Evolutionary conservation across 2,329 filamentous ascomycete species (phyloP), one percentile per base, ranked within the genome.

Genomic region (Diaporthe batatas): DNA sequence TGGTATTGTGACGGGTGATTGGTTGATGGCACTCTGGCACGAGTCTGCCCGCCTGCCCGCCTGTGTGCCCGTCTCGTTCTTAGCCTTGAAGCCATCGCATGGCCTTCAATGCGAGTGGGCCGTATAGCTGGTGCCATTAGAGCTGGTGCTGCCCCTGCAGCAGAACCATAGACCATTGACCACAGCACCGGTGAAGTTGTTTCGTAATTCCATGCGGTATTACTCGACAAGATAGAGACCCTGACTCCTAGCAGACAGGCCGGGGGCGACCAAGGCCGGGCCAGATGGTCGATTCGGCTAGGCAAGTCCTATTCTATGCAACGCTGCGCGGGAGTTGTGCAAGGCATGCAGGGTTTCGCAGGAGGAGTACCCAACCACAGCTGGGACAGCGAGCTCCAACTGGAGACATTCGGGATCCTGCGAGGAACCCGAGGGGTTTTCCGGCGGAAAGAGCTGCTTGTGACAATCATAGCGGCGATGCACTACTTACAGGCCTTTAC

Each of bases 211-310:
- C 10, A 51, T 67, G 62, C 62, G 47, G 62, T 67, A 67, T 67
- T 53, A 67, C 62, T 67, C 62, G 62, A 67, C 32, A 67, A 67
- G 44, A 67, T 39, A 25, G 62, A 47, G 47, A 39, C 62, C 62
- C 62, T 67, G 62, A 67, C 44, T 51, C 59, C 59, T 29, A 65
- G 44, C 59, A 23, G 29, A 32, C 42, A 36, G 44, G 59, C 42
- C 29, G 12, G 47, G 49, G 62, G 44, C n/a, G 44, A 53, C 44
- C 62, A 49, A 51, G 62, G 62, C 29, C 44, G 62, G 62, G 62
- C 62, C 32, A 53, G n/a, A 53, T 65, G 62, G 62, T 67, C 62
- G n/a, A 53, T 67, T 67, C 62, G 47, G 62, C 29, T 67, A 67
- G 47, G 44, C 44, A 67, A 39, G 53, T 67, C 62, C 62, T 67